phyloP scores from a whole-genome alignment of 1,139 yeast species.

The Ogataea hybrid region DNA sequence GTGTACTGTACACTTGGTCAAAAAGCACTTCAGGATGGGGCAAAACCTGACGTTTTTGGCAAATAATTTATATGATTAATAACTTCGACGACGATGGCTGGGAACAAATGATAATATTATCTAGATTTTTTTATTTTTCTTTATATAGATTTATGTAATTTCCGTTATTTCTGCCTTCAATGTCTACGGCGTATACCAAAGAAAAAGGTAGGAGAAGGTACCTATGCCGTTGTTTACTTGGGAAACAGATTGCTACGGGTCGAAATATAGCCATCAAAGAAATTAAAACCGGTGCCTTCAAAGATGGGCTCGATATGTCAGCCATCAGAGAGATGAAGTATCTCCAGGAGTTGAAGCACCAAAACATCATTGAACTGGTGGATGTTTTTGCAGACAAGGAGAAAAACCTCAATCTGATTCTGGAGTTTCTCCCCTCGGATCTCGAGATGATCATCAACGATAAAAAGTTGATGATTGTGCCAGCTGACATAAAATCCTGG shows the following conservation, averaged over 20 bases:
- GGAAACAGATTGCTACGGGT: constrained; percentile 55
- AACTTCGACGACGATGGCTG: neutral
- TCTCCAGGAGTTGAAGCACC: constrained; percentile 80
- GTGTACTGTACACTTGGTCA: too few species aligned
- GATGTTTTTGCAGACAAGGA: constrained; percentile 76
- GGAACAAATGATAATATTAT: neutral
- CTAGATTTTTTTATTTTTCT: neutral
- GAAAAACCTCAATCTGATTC: constrained; percentile 71
- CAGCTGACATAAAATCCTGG: constrained; percentile 93
- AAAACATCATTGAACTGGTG: constrained; percentile 79
- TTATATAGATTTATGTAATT: neutral
- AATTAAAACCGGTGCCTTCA: constrained; percentile 90
- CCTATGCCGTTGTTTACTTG: constrained; percentile 97
- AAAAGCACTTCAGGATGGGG: too few species aligned
- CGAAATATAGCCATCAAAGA: constrained; percentile 88
- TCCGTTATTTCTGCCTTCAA: constrained; percentile 21
- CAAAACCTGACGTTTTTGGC: too few species aligned
- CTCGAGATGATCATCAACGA: constrained; percentile 85
- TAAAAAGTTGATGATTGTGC: constrained; percentile 68
- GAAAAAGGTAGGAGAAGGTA: constrained; percentile 98
- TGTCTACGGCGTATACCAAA: constrained; percentile 27
- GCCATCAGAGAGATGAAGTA: constrained; percentile 95
- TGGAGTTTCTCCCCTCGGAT: constrained; percentile 94
- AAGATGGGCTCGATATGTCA: constrained; percentile 97
- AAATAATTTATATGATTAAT: neutral